Conservation (phyloP, 495 filamentous ascomycete species). For the Aspergillus avenaceus region DNA sequence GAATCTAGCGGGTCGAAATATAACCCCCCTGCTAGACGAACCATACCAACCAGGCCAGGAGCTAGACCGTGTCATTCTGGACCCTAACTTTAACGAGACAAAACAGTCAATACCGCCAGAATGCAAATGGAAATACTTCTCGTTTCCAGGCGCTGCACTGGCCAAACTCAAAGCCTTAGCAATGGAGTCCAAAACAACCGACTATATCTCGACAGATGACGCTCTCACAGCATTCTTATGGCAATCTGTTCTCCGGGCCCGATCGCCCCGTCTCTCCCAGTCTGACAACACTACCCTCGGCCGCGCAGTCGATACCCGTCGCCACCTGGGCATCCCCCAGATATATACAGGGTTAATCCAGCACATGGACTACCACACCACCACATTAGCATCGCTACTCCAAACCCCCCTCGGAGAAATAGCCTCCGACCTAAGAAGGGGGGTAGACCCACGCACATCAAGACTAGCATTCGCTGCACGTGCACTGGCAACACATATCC, state of each 20-base stretch:
- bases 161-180: conserved; percentile 38
- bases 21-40: conserved; percentile 41
- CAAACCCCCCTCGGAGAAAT: conserved; percentile 32
- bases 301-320: conserved; percentile 51
- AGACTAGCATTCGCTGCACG: conserved; percentile 32
- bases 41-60: conserved; percentile 23
- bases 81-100: not conserved
- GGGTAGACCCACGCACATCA: conserved; percentile 34
- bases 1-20: conserved; percentile 36
- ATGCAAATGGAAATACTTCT: conserved; percentile 41
- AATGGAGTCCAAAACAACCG: conserved; percentile 18
- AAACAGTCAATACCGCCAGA: conserved; percentile 3
- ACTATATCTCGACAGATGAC: conserved; percentile 51
- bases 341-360: conserved; percentile 43
- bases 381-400: conserved; percentile 12
- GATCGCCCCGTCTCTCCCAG: conserved; percentile 32
- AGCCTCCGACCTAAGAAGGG: conserved; percentile 40
- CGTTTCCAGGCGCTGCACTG: conserved; percentile 29
- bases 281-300: not conserved
- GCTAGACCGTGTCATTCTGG: not conserved
- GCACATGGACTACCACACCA: conserved; percentile 36
- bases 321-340: conserved; percentile 34
- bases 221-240: conserved; percentile 51
- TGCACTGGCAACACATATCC: conserved; percentile 38
- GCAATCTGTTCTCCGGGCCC: conserved; percentile 43